Base-by-base conservation (phyloP, 1,284 basidiomycete genomes). In the Malassezia furfur region DNA sequence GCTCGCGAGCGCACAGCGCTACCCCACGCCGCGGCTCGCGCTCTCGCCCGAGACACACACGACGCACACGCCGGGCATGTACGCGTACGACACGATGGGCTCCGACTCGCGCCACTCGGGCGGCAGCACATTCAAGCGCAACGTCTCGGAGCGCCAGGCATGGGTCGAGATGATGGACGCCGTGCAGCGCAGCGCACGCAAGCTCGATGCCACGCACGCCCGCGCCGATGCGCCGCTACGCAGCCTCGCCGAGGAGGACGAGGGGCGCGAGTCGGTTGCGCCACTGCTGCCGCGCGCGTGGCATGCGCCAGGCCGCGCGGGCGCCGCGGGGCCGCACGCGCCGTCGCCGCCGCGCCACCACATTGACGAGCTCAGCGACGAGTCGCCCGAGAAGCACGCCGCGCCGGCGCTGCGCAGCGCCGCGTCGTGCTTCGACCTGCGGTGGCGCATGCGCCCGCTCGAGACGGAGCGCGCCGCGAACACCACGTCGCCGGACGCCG, bases 81-180 rank as follows among this genome's bases (percentile, higher is more conserved):
- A 39, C 15, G 31, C 25, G 58, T 38, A 35, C 37, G 41, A 50
- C 37, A 50, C 55, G 14, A 52, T 68, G 47, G 70, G 70, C 32
- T 68, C 72, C 19, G 70, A 72, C 32, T 69, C 70, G 44, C 57
- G 70, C 15, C 64, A 67, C 44, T 74, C 72, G 2, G 72, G 72
- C 30, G 72, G 72, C 11, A 71, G 67, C 47, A 72, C 69, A 32
- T 64, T 61, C 19, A 64, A 70, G 40, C 66, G 72, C 30, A 68
- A 70, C n/a, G 56, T 70, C 35, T 67, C 67, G 28, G 72, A 74
- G 51, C 59, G 64, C 3, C 67, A 74, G 46, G 72, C 72, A 2
- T 73, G 68, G 68, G 59, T 66, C 31, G 63, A 66, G 46, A 66
- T 74, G 63, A 67, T 67, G 67, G 56, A 58, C 9, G 72, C 70